Conservation (phyloP, 73 alveolate genomes). For the Stentor roeselii region DNA sequence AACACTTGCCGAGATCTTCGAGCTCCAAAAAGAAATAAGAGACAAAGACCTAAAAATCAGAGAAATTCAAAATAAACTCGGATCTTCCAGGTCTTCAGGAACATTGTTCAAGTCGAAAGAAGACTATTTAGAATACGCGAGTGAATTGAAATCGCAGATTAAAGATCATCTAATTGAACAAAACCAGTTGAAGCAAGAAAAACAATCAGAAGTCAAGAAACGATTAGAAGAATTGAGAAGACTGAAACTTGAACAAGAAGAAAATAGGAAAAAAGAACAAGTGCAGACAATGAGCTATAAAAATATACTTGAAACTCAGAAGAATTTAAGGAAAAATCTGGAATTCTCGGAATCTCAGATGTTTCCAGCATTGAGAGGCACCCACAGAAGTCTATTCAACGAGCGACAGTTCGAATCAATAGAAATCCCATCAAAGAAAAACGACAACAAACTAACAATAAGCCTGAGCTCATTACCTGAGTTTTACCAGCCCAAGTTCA, state of each 20-base stretch:
- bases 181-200: background rate
- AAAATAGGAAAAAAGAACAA: background rate
- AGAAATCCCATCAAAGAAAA: background rate
- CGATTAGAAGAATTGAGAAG: background rate
- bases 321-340: background rate
- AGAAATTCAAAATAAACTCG: background rate
- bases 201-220: background rate
- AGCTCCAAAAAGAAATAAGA: background rate
- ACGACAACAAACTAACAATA: background rate
- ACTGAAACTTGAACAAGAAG: background rate
- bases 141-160: background rate
- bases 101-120: background rate
- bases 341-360: background rate
- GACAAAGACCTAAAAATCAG: background rate
- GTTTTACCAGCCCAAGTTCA: background rate
- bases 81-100: no score
- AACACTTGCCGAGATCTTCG: background rate
- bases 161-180: background rate
- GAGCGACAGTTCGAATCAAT: no score
- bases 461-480: background rate
- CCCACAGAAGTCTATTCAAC: background rate
- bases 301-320: background rate
- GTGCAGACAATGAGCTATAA: background rate
- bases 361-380: background rate
- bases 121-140: background rate